phyloP scores from a whole-genome alignment of 306 rosid species.

The Gleditsia sinensis region DNA sequence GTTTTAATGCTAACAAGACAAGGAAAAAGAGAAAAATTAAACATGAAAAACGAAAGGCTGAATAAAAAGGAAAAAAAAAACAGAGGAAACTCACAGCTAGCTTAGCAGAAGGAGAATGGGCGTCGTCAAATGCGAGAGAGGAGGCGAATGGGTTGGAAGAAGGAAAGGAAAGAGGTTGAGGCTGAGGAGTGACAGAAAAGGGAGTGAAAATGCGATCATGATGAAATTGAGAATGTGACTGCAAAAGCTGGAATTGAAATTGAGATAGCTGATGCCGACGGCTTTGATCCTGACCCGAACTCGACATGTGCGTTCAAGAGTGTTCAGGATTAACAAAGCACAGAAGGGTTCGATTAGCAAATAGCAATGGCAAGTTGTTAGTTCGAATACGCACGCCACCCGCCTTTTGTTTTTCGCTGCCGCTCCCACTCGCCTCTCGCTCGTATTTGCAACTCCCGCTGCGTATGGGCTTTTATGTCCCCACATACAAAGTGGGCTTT shows the following conservation, averaged over 20 bases:
- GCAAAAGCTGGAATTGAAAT: slow-evolving; percentile 41
- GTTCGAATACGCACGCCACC: slow-evolving; percentile 29
- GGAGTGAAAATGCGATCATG: neutral
- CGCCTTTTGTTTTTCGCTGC: slow-evolving; percentile 8
- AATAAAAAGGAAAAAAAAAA: neutral
- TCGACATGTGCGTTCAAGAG: slow-evolving; percentile 13
- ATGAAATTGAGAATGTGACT: slow-evolving; percentile 34
- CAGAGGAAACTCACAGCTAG: slow-evolving; percentile 20
- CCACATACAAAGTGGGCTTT: too few species aligned
- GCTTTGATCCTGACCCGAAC: slow-evolving; percentile 40
- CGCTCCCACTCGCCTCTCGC: neutral
- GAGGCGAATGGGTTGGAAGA: neutral
- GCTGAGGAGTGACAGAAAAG: neutral
- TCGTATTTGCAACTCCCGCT: neutral
- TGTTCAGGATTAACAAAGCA: neutral
- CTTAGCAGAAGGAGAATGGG: slow-evolving; percentile 22
- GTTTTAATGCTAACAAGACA: neutral
- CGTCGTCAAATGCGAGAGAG: neutral
- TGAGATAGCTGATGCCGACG: slow-evolving; percentile 32
- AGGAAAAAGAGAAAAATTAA: neutral
- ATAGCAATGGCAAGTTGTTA: neutral
- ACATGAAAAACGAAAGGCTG: neutral
- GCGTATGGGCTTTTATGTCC: neutral
- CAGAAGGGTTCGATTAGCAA: neutral
- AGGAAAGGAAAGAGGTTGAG: neutral